Base-by-base conservation (phyloP, 805 yeast species). In the Scheffersomyces coipomensis region DNA sequence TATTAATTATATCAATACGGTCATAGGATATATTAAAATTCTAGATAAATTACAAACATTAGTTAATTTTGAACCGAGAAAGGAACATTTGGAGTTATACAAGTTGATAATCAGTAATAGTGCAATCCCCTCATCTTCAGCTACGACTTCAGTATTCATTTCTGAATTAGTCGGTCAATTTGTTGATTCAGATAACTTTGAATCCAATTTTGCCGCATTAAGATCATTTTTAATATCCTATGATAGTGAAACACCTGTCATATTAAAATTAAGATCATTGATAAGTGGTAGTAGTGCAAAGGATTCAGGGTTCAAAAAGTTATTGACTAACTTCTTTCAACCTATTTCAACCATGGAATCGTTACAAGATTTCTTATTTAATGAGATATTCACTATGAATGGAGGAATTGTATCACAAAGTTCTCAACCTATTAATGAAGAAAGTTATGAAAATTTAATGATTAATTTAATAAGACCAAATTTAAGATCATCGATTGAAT, bases 381-480 rank as follows among this genome's bases (percentile, higher is more conserved):
- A 56, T 45, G 70, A 64, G 43, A 49, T 64, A 5, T 60, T 62
- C 37, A 51, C 66, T 5, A 48, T 64, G 36, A 58, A 47, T 38
- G 64, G 64, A 1, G 60, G 58, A 4, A 22, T 39, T n/a, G 21
- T 40, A 10, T 33, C 29, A 16, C 24, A 18, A 9, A 15, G 13
- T 29, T 6, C 9, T 19, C 25, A 37, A 22, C 36, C 37, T 4
- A 26, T 38, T 17, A 53, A 66, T 25, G 65, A 66, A 41, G 75
- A 69, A 37, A 68, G 66, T 43, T 55, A 55, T 40, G 64, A 58
- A 30, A 66, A 68, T 35, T 47, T 68, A 30, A 63, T 68, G 71
- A 54, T 66, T 21, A 57, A 56, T 34, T 51, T 68, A 24, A 35
- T 68, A 19, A 49, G 74, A 26, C 75, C 75, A 3, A 58, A 56